Conservation (phyloP, 148 eudicot species). For the Polygonum maritimum region DNA sequence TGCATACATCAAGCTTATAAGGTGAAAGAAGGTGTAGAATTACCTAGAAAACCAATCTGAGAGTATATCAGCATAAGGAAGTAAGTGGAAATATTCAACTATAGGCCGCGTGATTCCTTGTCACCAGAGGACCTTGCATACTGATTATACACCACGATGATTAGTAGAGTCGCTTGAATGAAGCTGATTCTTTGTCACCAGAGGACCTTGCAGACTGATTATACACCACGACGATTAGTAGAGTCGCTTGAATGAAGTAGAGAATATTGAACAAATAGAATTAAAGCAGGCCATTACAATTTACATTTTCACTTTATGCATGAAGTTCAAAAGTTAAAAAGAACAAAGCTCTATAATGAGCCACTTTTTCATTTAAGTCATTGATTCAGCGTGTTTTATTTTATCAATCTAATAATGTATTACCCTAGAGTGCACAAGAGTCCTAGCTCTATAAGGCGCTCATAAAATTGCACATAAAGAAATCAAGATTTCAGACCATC, state of each 20-base stretch:
- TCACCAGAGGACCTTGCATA: too few relatives aligned
- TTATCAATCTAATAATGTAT: neutral
- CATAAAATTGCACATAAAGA: neutral
- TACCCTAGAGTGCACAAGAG: neutral
- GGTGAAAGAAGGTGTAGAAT: neutral
- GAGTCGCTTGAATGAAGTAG: neutral
- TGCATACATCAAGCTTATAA: neutral
- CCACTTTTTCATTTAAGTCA: neutral
- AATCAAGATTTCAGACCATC: neutral
- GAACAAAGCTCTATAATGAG: neutral
- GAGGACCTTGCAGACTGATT: too few relatives aligned
- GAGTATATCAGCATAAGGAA: constrained; percentile 62
- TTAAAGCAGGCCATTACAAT: neutral
- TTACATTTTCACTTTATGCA: neutral
- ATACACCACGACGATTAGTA: too few relatives aligned
- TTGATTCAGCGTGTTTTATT: neutral
- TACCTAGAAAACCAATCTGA: constrained; percentile 58
- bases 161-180: too few relatives aligned
- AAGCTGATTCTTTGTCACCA: neutral
- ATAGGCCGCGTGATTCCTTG: constrained; percentile 30
- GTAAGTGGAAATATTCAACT: constrained; percentile 65
- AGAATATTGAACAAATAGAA: neutral
- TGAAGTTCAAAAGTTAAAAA: neutral
- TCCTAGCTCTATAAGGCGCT: too few relatives aligned
- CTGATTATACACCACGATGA: too few relatives aligned